Evolutionary conservation across 179 eudicot genomes (phyloP), one percentile per base, ranked within the genome.

Genomic region (Monotropa hypopitys): DNA sequence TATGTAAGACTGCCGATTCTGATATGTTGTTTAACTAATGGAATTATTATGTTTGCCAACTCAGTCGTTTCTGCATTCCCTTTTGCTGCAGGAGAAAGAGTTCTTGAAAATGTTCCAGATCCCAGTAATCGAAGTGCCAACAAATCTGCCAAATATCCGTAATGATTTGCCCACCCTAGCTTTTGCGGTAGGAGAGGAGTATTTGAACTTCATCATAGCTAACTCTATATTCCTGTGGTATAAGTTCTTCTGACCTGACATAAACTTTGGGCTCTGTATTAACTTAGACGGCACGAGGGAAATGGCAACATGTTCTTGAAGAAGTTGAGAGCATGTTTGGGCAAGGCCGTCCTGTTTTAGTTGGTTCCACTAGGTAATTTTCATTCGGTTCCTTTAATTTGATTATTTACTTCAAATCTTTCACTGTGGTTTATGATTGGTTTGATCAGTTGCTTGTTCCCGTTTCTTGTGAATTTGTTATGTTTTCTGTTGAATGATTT

Each of bases 71-170:
- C 57, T 32, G 63, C 35, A 26, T 72, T 80, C 73, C 82, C 30
- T 9, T n/a, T 76, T 80, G 56, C 76, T 83, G 74, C 81, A 96
- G 99, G 99, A 96, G 86, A 96, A 93, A 81, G 99, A 96, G 84
- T 96, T 96, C 82, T 85, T 96, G 79, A 96, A 93, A 87, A 91
- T 94, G 97, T 96, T 96, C 76, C 92, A 91, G 76, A 73, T 85
- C 86, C 98, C 99, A 35, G 99, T 94, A 77, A 88, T 93, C 82
- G 99, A 89, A 85, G 93, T 96, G 77, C 99, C 99, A 9, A 93
- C 99, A 68, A 91, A 96, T 85, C 90, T 93, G 86, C 88, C 93
- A 66, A 96, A 94, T 82, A 96, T 96, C 78, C 93, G 99, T 57
- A 81, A 83, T 6, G 99, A 96, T 85, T 82, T 96, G 76, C 97